Conservation (phyloP, 345 rosid species). For the Salix suchowensis region DNA sequence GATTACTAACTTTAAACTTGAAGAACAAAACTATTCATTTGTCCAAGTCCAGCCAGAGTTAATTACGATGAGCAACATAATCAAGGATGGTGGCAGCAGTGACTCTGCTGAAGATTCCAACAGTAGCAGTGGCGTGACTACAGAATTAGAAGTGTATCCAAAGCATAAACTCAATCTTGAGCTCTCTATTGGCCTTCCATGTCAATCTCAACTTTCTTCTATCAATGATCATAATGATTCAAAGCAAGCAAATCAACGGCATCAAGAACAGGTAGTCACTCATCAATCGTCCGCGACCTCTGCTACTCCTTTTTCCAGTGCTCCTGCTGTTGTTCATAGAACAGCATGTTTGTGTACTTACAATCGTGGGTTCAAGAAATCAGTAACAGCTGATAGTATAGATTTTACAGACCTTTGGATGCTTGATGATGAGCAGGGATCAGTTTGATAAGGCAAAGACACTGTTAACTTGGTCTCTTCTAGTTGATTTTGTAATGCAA, state of each 20-base stretch:
- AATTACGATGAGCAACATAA: no score
- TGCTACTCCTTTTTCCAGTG: not conserved
- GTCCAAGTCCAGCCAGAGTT: no score
- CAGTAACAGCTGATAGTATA: not conserved
- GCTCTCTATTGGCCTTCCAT: no score
- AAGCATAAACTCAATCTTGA: no score
- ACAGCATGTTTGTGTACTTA: conserved; percentile 3
- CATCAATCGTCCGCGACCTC: not conserved
- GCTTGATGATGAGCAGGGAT: not conserved
- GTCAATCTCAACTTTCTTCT: no score
- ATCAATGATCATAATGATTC: not conserved
- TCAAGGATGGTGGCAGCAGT: no score
- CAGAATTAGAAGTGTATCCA: no score
- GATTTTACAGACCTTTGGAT: not conserved
- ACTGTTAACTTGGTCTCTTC: no score
- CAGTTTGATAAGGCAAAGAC: not conserved
- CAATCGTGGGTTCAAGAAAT: not conserved
- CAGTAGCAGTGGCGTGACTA: no score
- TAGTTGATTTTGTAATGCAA: no score
- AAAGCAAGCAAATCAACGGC: not conserved
- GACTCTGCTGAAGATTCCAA: not conserved
- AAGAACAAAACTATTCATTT: no score
- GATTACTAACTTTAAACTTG: no score
- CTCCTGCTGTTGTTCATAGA: not conserved
- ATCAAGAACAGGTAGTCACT: not conserved